Evolutionary conservation across 1,139 yeast species (phyloP), one percentile per base, ranked within the genome.

Genomic region (Lodderomyces metapsilosis): DNA sequence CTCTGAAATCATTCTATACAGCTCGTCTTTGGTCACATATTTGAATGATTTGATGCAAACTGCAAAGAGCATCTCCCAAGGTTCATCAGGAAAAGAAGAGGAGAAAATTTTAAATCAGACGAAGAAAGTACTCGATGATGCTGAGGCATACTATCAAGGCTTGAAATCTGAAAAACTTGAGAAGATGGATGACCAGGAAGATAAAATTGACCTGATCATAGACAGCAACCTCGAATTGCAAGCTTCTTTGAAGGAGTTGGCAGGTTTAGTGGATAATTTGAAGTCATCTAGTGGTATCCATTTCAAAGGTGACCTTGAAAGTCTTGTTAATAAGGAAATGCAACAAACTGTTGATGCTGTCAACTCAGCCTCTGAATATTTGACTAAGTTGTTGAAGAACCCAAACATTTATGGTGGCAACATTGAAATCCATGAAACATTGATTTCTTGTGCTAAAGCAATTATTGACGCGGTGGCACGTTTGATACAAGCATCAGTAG

Each of bases 401-500:
- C 80, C 87, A 18, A 67, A 70, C 32, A 62, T 82, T 43, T 71
- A 79, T 8, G 76, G 82, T 24, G 77, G 79, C 34, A 85, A 84
- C 48, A 59, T 82, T 35, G 86, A 84, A 55, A 81, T 88, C 23
- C 89, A 87, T 58, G 88, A 83, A 51, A 86, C 92, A 1, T 78
- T 89, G 46, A 66, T 88, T 38, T 71, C 84, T 4, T 88, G 94
- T 21, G 95, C 96, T 0, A 78, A 84, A 51, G 88, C 89, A 13
- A 84, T 88, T 20, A 87, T 94, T 2, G 80, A 83, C 48, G 89
- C 96, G 0, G 84, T 89, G 40, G 81, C 84, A 5, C 71, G 78
- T 15, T 75, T 88, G 52, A 84, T 89, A 41, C 68, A 73, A 47
- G 84, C 95, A 2, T 88, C 96, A 2, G 82, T 89, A 17, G 91